phyloP scores from a whole-genome alignment of 495 filamentous ascomycete genomes.

The Hyphodiscus hymeniophilus region DNA sequence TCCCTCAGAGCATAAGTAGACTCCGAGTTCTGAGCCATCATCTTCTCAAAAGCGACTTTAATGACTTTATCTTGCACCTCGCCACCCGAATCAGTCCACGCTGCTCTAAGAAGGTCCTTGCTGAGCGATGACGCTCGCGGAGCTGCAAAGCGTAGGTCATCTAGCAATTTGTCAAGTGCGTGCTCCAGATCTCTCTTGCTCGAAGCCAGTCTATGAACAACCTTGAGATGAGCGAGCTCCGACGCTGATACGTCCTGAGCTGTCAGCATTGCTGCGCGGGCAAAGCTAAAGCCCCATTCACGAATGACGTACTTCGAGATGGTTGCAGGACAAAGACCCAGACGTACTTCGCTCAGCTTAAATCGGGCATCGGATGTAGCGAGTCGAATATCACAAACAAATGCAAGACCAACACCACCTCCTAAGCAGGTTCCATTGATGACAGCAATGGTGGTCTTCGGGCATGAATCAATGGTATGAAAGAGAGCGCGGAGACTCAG shows the following conservation, averaged over 20 bases:
- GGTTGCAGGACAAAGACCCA: constrained; percentile 27
- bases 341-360: constrained; percentile 28
- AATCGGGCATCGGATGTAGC: constrained; percentile 17
- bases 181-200: neutral
- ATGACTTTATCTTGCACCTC: constrained; percentile 9
- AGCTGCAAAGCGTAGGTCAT: constrained; percentile 4
- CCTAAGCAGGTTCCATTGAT: constrained; percentile 33
- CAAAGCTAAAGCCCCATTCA: constrained; percentile 24
- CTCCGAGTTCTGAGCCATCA: constrained; percentile 13
- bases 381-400: constrained; percentile 31
- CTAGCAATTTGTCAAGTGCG: neutral
- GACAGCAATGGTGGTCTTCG: constrained; percentile 30
- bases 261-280: constrained; percentile 28
- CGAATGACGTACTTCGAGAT: constrained; percentile 30
- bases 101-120: constrained; percentile 13
- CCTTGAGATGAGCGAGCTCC: constrained; percentile 9
- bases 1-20: constrained; percentile 1
- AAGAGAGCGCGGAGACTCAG: neutral
- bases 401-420: constrained; percentile 31
- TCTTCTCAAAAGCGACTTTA: constrained; percentile 8
- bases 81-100: constrained; percentile 7
- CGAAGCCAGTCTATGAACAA: neutral
- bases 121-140: constrained; percentile 5
- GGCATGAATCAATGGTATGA: constrained; percentile 25
- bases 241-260: constrained; percentile 20